A percentile compares a stretch with the other conserved stretches of the same genome.
Conservation (phyloP, 306 rosid genomes). For the Trifolium pratense region DNA sequence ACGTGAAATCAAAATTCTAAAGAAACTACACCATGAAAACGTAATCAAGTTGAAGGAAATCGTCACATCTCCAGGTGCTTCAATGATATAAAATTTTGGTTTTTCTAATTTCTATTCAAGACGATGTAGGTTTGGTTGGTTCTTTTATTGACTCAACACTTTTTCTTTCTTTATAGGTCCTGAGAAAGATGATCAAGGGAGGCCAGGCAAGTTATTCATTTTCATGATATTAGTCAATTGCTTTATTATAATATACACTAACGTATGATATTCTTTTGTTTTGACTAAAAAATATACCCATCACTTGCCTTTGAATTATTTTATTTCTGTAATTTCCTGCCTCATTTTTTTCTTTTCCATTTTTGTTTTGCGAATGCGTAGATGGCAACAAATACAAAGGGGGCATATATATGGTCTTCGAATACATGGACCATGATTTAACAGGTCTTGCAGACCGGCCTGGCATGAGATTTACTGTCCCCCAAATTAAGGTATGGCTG, state of each 20-base stretch:
- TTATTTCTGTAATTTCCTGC: slow-evolving; percentile 6
- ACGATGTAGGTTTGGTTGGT: neutral
- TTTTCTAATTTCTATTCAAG: neutral
- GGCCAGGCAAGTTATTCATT: slow-evolving; percentile 53
- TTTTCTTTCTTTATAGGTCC: slow-evolving; percentile 49
- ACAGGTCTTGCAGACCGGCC: slow-evolving; percentile 80
- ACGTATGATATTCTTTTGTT: slow-evolving; percentile 13
- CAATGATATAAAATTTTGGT: slow-evolving; percentile 5
- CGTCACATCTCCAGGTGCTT: slow-evolving; percentile 68
- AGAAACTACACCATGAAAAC: slow-evolving; percentile 76
- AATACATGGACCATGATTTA: slow-evolving; percentile 86
- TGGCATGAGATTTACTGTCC: slow-evolving; percentile 77
- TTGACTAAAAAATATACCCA: neutral
- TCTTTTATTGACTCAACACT: neutral
- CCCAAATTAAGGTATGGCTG: slow-evolving; percentile 68
- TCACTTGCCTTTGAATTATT: slow-evolving; percentile 1
- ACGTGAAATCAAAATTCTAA: slow-evolving; percentile 73
- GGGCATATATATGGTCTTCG: slow-evolving; percentile 81
- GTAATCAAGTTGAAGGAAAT: slow-evolving; percentile 74
- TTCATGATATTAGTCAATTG: slow-evolving; percentile 21
- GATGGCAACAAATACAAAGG: slow-evolving; percentile 71
- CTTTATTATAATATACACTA: slow-evolving; percentile 3
- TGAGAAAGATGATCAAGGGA: slow-evolving; percentile 69
- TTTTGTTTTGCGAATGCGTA: slow-evolving; percentile 28
- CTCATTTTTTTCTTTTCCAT: slow-evolving; percentile 6